Percentiles rank a stretch among this genome's conserved stretches.
phyloP scores from a whole-genome alignment of 2,329 filamentous ascomycete genomes.

The Mycocentrospora acerina region DNA sequence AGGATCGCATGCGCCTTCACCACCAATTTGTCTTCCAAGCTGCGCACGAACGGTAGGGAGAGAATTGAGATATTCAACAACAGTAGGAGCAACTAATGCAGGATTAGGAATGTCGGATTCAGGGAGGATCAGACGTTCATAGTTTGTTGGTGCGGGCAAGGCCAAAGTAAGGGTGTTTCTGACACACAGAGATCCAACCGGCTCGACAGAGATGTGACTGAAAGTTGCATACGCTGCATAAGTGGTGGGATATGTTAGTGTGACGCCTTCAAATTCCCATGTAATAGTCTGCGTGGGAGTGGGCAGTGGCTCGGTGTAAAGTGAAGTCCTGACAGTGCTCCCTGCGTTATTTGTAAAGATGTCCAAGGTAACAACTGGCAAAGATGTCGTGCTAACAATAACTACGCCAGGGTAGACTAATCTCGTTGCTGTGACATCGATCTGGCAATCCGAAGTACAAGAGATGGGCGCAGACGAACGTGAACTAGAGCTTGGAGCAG shows the following conservation, averaged over 20 bases:
- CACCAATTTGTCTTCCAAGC: conserved; percentile 30
- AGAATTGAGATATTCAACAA: conserved; percentile 34
- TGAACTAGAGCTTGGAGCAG: no score
- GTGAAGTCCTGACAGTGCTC: conserved; percentile 13
- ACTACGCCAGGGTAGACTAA: conserved; percentile 32
- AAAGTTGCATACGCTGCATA: conserved; percentile 37
- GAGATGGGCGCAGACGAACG: conserved; percentile 19
- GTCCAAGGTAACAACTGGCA: conserved; percentile 23
- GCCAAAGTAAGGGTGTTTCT: conserved; percentile 16
- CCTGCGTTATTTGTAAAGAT: conserved; percentile 19
- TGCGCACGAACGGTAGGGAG: conserved; percentile 31
- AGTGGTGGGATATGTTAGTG: conserved; percentile 34
- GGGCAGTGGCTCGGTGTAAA: conserved; percentile 13
- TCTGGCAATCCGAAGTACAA: conserved; percentile 31
- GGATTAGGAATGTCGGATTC: conserved; percentile 22
- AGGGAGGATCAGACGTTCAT: conserved; percentile 24
- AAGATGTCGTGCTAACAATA: conserved; percentile 11
- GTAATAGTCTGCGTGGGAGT: conserved; percentile 20
- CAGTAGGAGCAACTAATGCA: conserved; percentile 22
- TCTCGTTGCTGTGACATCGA: conserved; percentile 34
- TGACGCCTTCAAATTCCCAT: conserved; percentile 27
- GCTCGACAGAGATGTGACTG: conserved; percentile 25
- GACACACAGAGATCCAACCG: conserved; percentile 23
- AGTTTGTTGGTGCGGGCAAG: conserved; percentile 31
- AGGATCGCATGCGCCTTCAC: conserved; percentile 35